Base-by-base conservation (phyloP, 192 early-diverging fungal species). In the Glomus cerebriforme region DNA sequence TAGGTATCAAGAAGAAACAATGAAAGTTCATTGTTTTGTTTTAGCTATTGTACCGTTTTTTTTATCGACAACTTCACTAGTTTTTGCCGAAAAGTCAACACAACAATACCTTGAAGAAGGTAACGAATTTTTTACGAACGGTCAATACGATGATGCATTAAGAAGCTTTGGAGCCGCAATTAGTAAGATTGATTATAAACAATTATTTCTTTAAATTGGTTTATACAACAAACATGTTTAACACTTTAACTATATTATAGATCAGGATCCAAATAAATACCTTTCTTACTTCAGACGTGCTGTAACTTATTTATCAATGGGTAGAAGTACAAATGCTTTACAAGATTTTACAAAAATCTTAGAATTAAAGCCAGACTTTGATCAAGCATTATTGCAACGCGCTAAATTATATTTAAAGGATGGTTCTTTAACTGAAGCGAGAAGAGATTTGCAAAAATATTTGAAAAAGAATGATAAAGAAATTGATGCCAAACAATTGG, bases 221-320 rank as follows among this genome's bases (percentile, higher is more conserved):
- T 59, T 74, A 13, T 27, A 1, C 8, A 32, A 32, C 7, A 59
- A 8, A 0, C 54, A 7, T 34, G 22, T 19, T 34, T 22, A 4
- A 59, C 7, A 59, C 9, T 59, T n/a, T 17, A 1, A 49, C 12
- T 45, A 35, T 39, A 27, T 24, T 43, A 32, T 88, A 86, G 93
- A 84, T 37, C 81, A 83, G 47, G 96, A 99, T 75, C 93, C 95
- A 12, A 83, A 87, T 62, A 93, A 95, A 87, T 95, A 97, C 75
- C 80, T 95, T 12, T 92, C 92, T n/a, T 94, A 93, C 85, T 97
- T 92, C 81, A 91, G 93, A 81, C 89, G 96, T 63, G 97, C 96
- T 0, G 91, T 93, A 17, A 92, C 93, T 9, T 92, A 96, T 62
- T 82, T 98, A 58, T 88, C 89, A 26, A 76, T 96, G 32, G 94